Conservation (phyloP, 352 stramenopile species). For the Achlya hypogyna region DNA sequence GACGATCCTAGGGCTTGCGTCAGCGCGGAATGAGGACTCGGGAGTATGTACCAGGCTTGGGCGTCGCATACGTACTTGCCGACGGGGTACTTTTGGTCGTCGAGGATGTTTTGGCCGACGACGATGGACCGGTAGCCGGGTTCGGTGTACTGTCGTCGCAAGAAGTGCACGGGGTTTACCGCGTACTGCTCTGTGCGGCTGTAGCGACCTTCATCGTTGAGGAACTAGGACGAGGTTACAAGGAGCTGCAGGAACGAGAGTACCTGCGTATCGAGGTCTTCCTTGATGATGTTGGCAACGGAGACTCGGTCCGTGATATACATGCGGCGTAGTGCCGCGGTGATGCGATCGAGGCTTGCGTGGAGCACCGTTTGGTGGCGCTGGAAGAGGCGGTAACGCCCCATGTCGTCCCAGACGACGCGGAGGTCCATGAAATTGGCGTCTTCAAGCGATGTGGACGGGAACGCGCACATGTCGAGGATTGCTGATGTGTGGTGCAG, state of each 20-base stretch:
- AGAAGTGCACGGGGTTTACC: neutral
- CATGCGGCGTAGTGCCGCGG: neutral
- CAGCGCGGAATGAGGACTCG: neutral
- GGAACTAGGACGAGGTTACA: neutral
- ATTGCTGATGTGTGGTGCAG: constrained; percentile 2
- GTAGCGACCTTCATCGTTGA: constrained; percentile 6
- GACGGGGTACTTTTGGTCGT: constrained; percentile 16
- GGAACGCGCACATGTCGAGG: constrained; percentile 7
- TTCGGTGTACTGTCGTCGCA: neutral
- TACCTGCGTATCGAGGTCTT: constrained; percentile 18
- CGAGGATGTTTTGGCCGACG: constrained; percentile 11
- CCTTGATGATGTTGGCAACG: neutral
- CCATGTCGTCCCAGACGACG: neutral
- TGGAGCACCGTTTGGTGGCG: constrained; percentile 5
- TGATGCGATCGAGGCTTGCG: neutral
- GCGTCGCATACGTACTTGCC: neutral
- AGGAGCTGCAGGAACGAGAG: neutral
- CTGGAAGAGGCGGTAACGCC: neutral
- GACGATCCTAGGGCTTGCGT: constrained; percentile 3
- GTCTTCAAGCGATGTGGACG: neutral
- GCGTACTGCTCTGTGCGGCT: neutral
- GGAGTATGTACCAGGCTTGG: constrained; percentile 3
- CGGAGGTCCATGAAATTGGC: neutral
- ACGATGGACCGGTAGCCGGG: neutral
- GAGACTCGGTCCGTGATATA: neutral